These are phyloP conservation scores for Echinochloa phyllopogon DNA, from an alignment of 176 grass and related monocot species.

Conservation along the genomic window DNA sequence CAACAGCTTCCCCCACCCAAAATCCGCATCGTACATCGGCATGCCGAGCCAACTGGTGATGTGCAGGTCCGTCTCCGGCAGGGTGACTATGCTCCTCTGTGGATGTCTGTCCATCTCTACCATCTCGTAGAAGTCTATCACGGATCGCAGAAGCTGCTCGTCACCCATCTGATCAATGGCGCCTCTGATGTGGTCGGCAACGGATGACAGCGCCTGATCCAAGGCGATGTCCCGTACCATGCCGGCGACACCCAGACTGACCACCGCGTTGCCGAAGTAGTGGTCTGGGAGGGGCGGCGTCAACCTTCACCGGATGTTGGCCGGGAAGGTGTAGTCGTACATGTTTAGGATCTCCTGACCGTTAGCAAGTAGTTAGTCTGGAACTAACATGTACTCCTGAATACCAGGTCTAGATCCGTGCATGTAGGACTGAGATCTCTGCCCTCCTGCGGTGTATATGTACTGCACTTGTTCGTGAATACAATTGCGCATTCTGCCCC, in stretches of 20 bases:
- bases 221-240: constrained; percentile 18
- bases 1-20: constrained; percentile 52
- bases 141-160: not conserved
- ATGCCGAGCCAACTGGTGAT: constrained; percentile 53
- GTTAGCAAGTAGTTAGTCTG: too few relatives aligned
- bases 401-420: too few relatives aligned
- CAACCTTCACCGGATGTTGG: constrained; percentile 38
- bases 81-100: not conserved
- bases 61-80: constrained; percentile 30
- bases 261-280: constrained; percentile 46
- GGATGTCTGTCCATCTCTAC: not conserved
- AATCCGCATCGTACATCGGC: constrained; percentile 50
- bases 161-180: constrained; percentile 2
- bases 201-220: constrained; percentile 31
- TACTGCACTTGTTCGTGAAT: too few relatives aligned
- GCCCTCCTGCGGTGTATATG: too few relatives aligned
- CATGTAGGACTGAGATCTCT: too few relatives aligned
- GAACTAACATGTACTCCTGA: too few relatives aligned
- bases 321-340: constrained; percentile 16
- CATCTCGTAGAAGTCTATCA: constrained; percentile 39
- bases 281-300: not conserved
- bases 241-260: constrained; percentile 12
- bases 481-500: too few relatives aligned
- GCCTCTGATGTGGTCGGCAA: not conserved
- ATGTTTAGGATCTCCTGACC: too few relatives aligned